phyloP scores from a whole-genome alignment of 768 basidiomycete genomes.

The Lactarius deliciosus region DNA sequence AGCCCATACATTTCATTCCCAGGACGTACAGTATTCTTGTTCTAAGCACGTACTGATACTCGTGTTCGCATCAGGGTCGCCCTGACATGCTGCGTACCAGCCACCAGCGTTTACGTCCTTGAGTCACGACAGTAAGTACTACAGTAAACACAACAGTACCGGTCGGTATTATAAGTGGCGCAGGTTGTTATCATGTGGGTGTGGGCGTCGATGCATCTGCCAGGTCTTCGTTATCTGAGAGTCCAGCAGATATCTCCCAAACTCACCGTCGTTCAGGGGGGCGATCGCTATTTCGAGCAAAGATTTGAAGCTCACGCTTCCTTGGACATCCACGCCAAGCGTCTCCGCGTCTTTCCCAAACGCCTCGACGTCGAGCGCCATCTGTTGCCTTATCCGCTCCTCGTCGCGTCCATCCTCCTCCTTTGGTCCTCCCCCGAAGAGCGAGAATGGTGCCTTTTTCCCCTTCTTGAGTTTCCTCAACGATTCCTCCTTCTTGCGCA shows the following conservation, averaged over 20 bases:
- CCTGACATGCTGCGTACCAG: not conserved
- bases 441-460: constrained; percentile 73
- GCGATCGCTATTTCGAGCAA: not conserved
- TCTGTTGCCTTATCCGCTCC: constrained; percentile 81
- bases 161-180: not conserved
- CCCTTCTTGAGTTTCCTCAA: constrained; percentile 84
- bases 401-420: constrained; percentile 81
- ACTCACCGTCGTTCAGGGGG: not conserved
- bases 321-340: constrained; percentile 62
- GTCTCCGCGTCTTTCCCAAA: constrained; percentile 75
- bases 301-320: constrained; percentile 32
- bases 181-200: not conserved
- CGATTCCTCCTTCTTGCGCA: constrained; percentile 93
- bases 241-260: not conserved
- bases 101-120: not conserved
- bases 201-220: not conserved
- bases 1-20: not conserved
- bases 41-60: not conserved
- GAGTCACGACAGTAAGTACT: not conserved
- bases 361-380: constrained; percentile 84
- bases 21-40: too few relatives aligned
- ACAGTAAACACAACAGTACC: too few relatives aligned
- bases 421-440: constrained; percentile 63
- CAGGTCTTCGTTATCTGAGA: not conserved
- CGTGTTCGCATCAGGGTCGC: not conserved